Evolutionary conservation across 306 rosid species (phyloP).

Genomic region (Myrica gale): DNA sequence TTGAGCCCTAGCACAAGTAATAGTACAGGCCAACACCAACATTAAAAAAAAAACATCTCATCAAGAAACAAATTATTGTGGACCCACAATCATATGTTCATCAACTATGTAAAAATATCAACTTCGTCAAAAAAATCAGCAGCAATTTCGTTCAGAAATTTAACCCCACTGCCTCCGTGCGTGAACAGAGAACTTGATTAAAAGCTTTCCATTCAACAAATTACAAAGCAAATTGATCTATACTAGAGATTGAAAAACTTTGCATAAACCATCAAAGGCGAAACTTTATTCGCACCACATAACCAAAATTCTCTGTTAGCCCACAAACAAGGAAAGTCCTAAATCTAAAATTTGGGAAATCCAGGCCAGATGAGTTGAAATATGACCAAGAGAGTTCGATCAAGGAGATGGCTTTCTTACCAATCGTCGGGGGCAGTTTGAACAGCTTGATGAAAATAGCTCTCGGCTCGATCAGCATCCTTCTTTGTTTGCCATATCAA

Average conservation of each 20-base stretch:
- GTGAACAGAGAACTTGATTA: not conserved
- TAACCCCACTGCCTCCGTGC: not conserved
- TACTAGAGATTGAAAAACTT: not conserved
- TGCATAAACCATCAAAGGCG: not conserved
- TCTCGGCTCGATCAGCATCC: constrained; percentile 60
- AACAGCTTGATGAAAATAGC: constrained; percentile 70
- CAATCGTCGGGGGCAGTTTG: constrained; percentile 61
- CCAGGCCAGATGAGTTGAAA: not conserved
- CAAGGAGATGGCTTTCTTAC: constrained; percentile 28
- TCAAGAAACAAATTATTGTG: not conserved
- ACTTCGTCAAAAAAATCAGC: not conserved
- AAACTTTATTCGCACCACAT: not conserved
- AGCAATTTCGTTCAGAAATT: not conserved
- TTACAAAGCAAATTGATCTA: not conserved
- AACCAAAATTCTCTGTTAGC: not conserved
- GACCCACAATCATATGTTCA: not conserved
- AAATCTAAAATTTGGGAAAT: not conserved
- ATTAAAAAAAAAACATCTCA: not conserved
- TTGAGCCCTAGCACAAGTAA: constrained; percentile 10
- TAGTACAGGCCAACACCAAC: not conserved
- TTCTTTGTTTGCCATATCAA: constrained; percentile 65
- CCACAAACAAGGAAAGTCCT: not conserved
- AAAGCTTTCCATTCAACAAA: not conserved
- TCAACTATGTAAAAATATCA: not conserved
- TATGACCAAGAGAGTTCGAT: not conserved